Conservation (phyloP, 2,329 filamentous ascomycete species). For the Blumeria hordei region DNA sequence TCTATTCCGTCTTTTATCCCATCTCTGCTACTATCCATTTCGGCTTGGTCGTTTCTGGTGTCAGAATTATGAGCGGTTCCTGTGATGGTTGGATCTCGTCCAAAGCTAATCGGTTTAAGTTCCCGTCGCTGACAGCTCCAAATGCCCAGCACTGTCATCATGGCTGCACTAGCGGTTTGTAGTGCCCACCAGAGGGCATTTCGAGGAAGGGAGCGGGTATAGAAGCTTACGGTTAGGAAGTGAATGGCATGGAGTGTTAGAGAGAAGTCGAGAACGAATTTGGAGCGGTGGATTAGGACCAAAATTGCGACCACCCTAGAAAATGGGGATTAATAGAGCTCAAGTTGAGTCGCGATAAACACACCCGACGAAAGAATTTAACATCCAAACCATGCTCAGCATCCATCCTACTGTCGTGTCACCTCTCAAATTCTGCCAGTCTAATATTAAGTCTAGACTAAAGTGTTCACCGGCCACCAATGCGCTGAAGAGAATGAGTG, state of each 20-base stretch:
- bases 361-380: conserved; percentile 40
- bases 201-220: conserved; percentile 50
- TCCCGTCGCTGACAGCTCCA: conserved; percentile 88
- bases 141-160: conserved; percentile 51
- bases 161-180: conserved; percentile 30
- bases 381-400: conserved; percentile 39
- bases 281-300: conserved; percentile 63
- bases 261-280: conserved; percentile 86
- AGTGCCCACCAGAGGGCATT: conserved; percentile 73
- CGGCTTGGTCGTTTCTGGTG: too few relatives aligned
- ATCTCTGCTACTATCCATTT: too few relatives aligned
- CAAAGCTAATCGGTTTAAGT: conserved; percentile 69
- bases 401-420: conserved; percentile 50
- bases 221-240: conserved; percentile 52
- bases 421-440: conserved; percentile 37
- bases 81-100: conserved; percentile 13
- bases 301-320: conserved; percentile 61
- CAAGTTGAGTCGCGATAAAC: conserved; percentile 7
- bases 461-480: conserved; percentile 38
- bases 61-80: too few relatives aligned
- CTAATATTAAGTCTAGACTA: conserved; percentile 31
- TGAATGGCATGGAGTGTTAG: conserved; percentile 72
- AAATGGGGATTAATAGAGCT: conserved; percentile 2
- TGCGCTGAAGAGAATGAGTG: conserved; percentile 42
- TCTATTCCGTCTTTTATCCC: too few relatives aligned